Percentiles rank a stretch among this genome's conserved stretches.
Evolutionary conservation across 2,329 filamentous ascomycete species (phyloP).

Genomic region (Calonectria montana): DNA sequence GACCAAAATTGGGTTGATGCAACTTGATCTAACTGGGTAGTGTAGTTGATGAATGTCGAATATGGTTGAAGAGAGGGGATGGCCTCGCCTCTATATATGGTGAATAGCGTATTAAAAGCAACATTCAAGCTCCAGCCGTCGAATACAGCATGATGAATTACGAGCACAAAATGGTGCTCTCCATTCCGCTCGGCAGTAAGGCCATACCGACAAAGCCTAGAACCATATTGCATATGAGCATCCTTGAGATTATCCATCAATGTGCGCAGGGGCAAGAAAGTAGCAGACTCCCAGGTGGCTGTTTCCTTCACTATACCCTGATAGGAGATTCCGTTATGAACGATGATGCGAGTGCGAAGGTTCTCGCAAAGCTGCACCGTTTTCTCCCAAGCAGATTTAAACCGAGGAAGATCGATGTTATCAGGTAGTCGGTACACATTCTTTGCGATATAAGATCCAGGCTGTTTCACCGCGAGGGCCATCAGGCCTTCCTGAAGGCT

Average conservation of each 20-base stretch:
- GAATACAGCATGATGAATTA: slow-evolving; percentile 38
- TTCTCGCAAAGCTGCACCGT: neutral
- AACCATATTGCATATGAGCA: neutral
- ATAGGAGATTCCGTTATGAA: neutral
- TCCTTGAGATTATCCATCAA: neutral
- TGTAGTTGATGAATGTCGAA: slow-evolving; percentile 4
- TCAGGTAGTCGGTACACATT: neutral
- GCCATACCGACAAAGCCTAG: neutral
- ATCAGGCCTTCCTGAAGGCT: slow-evolving; percentile 8
- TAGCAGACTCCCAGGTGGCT: neutral
- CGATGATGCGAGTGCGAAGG: neutral
- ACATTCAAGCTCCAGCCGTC: slow-evolving; percentile 38
- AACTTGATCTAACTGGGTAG: neutral
- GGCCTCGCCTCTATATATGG: neutral
- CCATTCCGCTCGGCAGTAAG: neutral
- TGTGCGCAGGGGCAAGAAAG: neutral
- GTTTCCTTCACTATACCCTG: neutral
- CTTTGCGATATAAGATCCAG: slow-evolving; percentile 7
- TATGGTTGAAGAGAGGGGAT: neutral
- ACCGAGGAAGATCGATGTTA: neutral
- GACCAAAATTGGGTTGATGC: neutral
- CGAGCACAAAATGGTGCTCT: neutral
- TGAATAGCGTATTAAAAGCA: neutral
- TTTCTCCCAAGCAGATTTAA: neutral
- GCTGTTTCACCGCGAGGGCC: slow-evolving; percentile 1